Conservation (phyloP, 108 stramenopile genomes). For the Licmophora abbreviata region DNA sequence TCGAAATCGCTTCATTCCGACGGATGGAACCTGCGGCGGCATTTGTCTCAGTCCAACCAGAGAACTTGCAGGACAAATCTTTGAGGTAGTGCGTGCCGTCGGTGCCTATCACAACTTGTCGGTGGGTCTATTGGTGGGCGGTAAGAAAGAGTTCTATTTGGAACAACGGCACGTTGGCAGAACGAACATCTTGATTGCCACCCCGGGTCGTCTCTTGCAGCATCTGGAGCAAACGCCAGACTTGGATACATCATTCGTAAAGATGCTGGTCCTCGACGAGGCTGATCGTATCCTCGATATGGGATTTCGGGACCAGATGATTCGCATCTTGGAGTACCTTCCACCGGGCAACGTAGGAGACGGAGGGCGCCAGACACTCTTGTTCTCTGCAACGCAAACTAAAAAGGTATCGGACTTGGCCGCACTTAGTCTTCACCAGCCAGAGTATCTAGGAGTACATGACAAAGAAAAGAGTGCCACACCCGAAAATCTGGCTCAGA, state of each 20-base stretch:
- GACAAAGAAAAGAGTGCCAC: conserved; percentile 82
- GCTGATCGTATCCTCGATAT: conserved; percentile 96
- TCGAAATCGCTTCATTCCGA: conserved; percentile 56
- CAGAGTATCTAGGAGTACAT: conserved; percentile 95
- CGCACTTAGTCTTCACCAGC: conserved; percentile 79
- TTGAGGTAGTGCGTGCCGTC: conserved; percentile 84
- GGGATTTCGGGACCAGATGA: conserved; percentile 95
- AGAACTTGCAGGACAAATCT: conserved; percentile 99
- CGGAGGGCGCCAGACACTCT: conserved; percentile 82
- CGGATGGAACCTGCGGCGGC: conserved; percentile 87
- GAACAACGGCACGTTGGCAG: conserved; percentile 80
- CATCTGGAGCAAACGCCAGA: conserved; percentile 97
- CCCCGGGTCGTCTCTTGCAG: conserved; percentile 95
- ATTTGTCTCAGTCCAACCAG: conserved; percentile 95
- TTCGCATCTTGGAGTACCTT: conserved; percentile 87
- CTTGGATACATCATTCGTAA: conserved; percentile 79
- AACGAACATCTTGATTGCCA: conserved; percentile 92
- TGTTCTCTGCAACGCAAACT: conserved; percentile 99
- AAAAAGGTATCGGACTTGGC: conserved; percentile 94
- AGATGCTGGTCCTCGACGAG: conserved; percentile 95
- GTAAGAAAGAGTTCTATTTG: conserved; percentile 88
- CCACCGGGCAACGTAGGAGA: conserved; percentile 44
- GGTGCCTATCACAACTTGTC: conserved; percentile 86
- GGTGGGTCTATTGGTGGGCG: conserved; percentile 94
- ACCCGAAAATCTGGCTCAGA: conserved; percentile 82